Base-by-base conservation (phyloP, 164 flowering plant genomes). In the Amborella trichopoda region DNA sequence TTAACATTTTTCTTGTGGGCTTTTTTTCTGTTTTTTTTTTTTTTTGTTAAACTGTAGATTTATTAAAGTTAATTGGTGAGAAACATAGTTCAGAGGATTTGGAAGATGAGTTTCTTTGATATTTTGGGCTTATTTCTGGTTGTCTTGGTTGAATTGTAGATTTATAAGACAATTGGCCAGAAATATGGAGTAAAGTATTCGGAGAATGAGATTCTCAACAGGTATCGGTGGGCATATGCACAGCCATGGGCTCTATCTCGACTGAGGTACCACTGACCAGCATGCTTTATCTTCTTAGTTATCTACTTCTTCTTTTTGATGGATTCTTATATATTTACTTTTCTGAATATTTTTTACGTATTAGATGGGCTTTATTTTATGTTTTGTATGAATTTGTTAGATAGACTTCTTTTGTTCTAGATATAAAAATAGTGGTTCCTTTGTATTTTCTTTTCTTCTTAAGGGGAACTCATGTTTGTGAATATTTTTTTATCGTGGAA, bases 161-260 rank as follows among this genome's bases (percentile, higher is more conserved):
- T 91, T 38, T 91, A 91, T 48, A 77, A 83, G 61, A 33, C 69
- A 55, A 76, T 91, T 44, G 98, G 98, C 28, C 89, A 91, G 73
- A 91, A 91, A 45, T 91, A 91, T 59, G 98, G 98, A 4, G 94
- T 91, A 60, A 59, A 72, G 59, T 83, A 71, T 50, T 76, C 95
- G 3, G 98, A 91, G 47, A 51, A 28, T 26, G 98, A 91, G 73
- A 91, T 87, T 50, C 48, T 91, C 61, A 54, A 61, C 49, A 70
- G 93, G 63, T 91, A 83, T 59, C 68, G 98, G 52, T 59, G 88
- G 66, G 98, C 96, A 49, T 91, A 91, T 56, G 93, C 33, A 67
- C 86, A 82, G 71, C 98, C 96, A 18, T 91, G 96, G 96, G 90
- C 90, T 10, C 52, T 66, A 74, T 91, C 98, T 40, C 80, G 88